Base-by-base conservation (phyloP, 2,329 filamentous ascomycete genomes). In the Waltergamsia citrina region DNA sequence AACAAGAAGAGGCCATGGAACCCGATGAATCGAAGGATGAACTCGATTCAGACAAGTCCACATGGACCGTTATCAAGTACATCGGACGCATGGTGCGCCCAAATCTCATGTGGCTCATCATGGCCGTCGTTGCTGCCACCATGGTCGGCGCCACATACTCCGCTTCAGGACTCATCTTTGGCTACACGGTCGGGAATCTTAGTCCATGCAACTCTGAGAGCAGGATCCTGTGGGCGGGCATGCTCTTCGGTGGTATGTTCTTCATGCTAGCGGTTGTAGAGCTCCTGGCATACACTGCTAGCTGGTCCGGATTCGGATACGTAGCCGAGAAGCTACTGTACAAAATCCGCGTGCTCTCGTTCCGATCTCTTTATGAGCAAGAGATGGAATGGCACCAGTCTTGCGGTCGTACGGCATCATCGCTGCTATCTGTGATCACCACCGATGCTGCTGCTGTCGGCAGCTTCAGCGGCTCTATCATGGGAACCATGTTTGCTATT, bases 311-410 rank as follows among this genome's bases (percentile, higher is more conserved):
- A 17, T 72, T 74, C 59, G 54, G 59, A 7, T 51, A 51, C 21
- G 41, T 60, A 7, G 72, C 79, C 1, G 79, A 85, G 49, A 73
- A 78, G 41, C 56, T 82, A 2, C 60, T 85, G 2, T 78, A 76
- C 50, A 69, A 64, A 29, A 69, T 81, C 8, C 67, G 79, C 34
- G 68, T 80, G 3, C 53, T 80, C 2, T 78, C 75, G 0, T 73
- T 85, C 48, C 69, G 75, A 3, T 74, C 78, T 0, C 55, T 85
- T 2, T 69, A 83, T 33, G 63, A 74, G 38, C 79, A 84, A 52
- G 74, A 78, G 40, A 57, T 82, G 31, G 67, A 80, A 38, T 86
- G 80, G 81, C 81, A 85, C 45, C 74, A 84, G 47, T 76, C 77
- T 0, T 65, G 72, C 16, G 69, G 66, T 5, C 69, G 79, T 17